phyloP scores from a whole-genome alignment of 306 rosid species.

The Lathyrus aphaca region DNA sequence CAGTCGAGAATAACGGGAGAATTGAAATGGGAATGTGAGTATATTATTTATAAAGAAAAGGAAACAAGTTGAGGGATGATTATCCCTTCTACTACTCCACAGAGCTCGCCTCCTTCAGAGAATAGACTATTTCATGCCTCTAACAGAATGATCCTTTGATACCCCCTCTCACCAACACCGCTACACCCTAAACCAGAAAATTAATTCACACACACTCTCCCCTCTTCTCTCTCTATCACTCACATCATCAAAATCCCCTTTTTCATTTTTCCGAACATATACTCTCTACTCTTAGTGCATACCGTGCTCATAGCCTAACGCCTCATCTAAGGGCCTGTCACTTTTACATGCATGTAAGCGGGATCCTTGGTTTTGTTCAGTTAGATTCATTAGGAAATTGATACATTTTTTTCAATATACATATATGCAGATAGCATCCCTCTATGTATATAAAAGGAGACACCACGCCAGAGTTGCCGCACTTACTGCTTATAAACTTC shows the following conservation, averaged over 20 bases:
- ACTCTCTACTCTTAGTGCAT: background rate
- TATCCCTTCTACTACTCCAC: background rate
- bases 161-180: background rate
- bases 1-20: background rate
- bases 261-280: background rate
- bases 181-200: background rate
- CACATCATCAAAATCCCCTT: too few relatives aligned
- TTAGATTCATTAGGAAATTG: background rate
- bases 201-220: background rate
- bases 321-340: background rate
- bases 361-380: conserved; percentile 20
- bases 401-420: conserved; percentile 4
- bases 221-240: background rate
- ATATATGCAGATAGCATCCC: background rate
- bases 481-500: background rate
- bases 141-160: background rate
- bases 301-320: background rate
- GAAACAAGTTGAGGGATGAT: background rate
- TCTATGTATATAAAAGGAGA: background rate
- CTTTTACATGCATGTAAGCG: background rate
- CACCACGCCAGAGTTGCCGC: background rate
- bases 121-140: background rate
- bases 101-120: background rate
- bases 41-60: background rate
- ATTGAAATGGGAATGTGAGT: background rate